Base-by-base conservation (phyloP, 768 basidiomycete genomes). In the Termitomyces sp. region DNA sequence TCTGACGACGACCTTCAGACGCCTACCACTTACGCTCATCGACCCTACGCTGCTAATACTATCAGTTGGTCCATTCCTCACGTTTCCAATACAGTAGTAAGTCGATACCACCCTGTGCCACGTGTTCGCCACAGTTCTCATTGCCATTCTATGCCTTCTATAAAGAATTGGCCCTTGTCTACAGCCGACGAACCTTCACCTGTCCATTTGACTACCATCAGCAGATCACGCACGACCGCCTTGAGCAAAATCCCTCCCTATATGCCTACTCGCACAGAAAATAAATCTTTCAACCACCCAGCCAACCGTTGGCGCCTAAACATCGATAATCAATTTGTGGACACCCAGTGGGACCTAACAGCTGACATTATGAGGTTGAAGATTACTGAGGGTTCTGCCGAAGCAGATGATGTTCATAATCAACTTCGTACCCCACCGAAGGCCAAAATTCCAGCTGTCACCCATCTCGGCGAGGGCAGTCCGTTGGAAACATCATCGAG, bases 331-430 rank as follows among this genome's bases (percentile, higher is more conserved):
- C 85, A 85, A 62, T 73, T 86, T 57, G 76, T 84, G 60, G 84
- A 88, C 67, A 62, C 80, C 52, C 71, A 82, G 48, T 91, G 89
- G 89, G 84, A 85, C 53, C 77, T 91, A 57, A 76, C 86, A 41
- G 85, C 89, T 66, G 85, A 86, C 60, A 82, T 91, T 52, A 84
- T 82, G 61, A 82, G 85, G 68, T 72, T 91, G 61, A 85, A 86
- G 65, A 84, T 91, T 55, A 76, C 75, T 61, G 80, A 82, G 59
- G 79, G 77, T 56, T 68, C 70, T 52, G 67, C 72, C 47, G 84
- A 85, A 50, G 67, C 70, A 53, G 83, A 84, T 54, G 80, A 83
- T 37, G 74, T 78, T 56, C 75, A 71, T 58, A 61, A 64, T n/a
- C 75, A 81, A 60, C 76, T 87, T 66, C 83, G 78, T 58, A 87